Evolutionary conservation across 2,329 filamentous ascomycete genomes (phyloP).

Genomic region (Fusarium sp.): DNA sequence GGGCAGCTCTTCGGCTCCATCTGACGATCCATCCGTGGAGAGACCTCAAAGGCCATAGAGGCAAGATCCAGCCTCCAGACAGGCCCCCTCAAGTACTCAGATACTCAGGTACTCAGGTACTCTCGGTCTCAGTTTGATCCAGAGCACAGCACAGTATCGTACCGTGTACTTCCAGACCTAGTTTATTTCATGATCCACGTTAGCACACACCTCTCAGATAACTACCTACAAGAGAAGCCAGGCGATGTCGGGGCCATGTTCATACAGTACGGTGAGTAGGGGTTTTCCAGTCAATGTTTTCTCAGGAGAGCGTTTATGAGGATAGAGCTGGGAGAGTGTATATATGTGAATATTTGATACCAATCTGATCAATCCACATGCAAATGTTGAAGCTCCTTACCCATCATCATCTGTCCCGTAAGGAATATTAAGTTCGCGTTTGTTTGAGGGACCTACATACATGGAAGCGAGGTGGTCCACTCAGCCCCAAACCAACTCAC

Average conservation of each 20-base stretch:
- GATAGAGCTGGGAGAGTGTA: neutral
- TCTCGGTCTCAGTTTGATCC: slow-evolving; percentile 31
- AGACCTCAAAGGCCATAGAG: slow-evolving; percentile 24
- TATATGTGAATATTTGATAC: neutral
- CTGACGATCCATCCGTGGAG: slow-evolving; percentile 11
- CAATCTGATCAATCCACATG: neutral
- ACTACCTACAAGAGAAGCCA: slow-evolving; percentile 14
- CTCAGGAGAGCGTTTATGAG: neutral
- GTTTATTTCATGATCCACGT: slow-evolving; percentile 29
- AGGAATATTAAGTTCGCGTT: neutral
- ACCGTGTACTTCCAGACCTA: slow-evolving; percentile 17
- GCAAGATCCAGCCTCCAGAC: slow-evolving; percentile 24
- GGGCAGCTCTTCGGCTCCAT: slow-evolving; percentile 1
- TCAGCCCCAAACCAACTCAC: slow-evolving; percentile 15
- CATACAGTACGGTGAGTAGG: slow-evolving; percentile 23
- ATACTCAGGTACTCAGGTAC: slow-evolving; percentile 11
- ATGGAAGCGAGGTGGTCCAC: slow-evolving; percentile 12
- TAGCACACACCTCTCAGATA: slow-evolving; percentile 24
- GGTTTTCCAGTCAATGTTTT: neutral
- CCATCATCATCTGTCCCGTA: neutral
- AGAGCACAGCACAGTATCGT: slow-evolving; percentile 33
- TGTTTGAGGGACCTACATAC: neutral
- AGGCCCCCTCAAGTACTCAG: slow-evolving; percentile 3
- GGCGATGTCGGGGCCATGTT: slow-evolving; percentile 31
- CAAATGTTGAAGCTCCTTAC: neutral